These are phyloP conservation scores for Tolypocladium tundrense DNA, from an alignment of 2,329 filamentous ascomycete genomes.

Conservation along the genomic window DNA sequence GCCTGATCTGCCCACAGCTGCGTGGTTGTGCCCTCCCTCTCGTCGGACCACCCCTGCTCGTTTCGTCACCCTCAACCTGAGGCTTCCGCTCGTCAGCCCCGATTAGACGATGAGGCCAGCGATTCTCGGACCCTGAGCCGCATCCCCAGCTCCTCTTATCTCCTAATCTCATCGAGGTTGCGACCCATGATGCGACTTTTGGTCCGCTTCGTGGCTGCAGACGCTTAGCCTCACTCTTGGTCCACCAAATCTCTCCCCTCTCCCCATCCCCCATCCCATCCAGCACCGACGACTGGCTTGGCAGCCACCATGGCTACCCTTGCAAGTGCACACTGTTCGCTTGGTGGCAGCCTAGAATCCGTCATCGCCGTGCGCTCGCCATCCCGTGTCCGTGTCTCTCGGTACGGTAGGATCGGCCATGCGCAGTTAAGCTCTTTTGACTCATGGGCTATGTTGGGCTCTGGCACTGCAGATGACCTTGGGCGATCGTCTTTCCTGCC, in stretches of 20 bases:
- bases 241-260: background rate
- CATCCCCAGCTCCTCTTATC: background rate
- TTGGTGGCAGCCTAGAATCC: conserved; percentile 1
- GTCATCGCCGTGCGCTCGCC: background rate
- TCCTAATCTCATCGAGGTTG: background rate
- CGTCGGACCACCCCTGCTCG: background rate
- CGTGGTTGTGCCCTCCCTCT: background rate
- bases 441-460: background rate
- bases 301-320: background rate
- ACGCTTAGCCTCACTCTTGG: conserved; percentile 1
- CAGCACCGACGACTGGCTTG: background rate
- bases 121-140: background rate
- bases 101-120: background rate
- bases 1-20: background rate
- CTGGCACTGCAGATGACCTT: background rate
- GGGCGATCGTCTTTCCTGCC: background rate
- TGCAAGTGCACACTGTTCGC: background rate
- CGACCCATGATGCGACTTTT: background rate
- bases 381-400: background rate
- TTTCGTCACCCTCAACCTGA: background rate
- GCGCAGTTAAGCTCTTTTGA: background rate
- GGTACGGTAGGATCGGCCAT: background rate
- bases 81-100: background rate
- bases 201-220: background rate
- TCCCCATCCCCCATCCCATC: background rate